Base-by-base conservation (phyloP, 129 eudicot species). In the Helianthus tuberosus region DNA sequence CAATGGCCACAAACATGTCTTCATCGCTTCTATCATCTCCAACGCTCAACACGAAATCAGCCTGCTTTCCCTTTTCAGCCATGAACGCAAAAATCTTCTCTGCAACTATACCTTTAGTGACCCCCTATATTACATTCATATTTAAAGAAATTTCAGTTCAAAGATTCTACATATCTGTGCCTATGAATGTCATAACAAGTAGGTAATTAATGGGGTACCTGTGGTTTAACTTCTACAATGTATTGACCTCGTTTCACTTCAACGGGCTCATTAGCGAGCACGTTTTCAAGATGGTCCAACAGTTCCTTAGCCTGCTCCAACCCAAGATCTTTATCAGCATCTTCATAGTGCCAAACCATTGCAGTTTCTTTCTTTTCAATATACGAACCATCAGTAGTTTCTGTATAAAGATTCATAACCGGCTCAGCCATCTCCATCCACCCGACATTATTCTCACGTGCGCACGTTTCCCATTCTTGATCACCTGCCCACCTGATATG, bases 1-100 rank as follows among this genome's bases (percentile, higher is more conserved):
- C 85, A 64, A 89, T 87, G 13, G 81, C 82, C 70, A 82, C 89
- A 78, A 86, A 89, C 96, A 89, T 89, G 69, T 89, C 96, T 77
- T 89, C 96, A 15, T 89, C 96, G 46, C 89, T 86, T 78, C 85
- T 82, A 20, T 89, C 92, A 47, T 89, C 89, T 0, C 92, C 96
- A 29, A 89, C 80, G 62, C 89, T 84, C 36, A 89, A 75, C 54
- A 89, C 96, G 58, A 86, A 89, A 78, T 89, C 96, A 16, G 88
- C 86, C 52, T 52, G 83, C 53, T 76, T 82, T 27, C 87, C 88
- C 2, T 75, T 78, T 57, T 78, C 86, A 14, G 73, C 69, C 83
- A 86, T 84, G 17, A 81, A 66, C 55, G 88, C 51, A 78, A 89
- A 86, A 15, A 89, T 77, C 75, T 84, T 86, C 59, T 82, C 64